phyloP scores from a whole-genome alignment of 148 eudicot genomes.

The Silene latifolia region DNA sequence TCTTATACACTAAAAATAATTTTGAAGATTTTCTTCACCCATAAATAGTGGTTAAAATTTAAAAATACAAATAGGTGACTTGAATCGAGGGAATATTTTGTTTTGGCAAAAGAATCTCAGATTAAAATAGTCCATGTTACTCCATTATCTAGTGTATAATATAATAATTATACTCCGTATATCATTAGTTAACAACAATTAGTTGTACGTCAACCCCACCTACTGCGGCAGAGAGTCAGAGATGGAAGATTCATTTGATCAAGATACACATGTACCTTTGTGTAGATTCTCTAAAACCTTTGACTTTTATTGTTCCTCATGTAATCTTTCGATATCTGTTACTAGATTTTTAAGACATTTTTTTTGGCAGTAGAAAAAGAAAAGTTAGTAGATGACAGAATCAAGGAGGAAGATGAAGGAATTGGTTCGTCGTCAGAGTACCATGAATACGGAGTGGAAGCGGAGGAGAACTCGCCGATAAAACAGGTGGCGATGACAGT shows the following conservation, averaged over 20 bases:
- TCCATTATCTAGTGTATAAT: too few species aligned
- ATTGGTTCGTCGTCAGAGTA: background rate
- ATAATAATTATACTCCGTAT: too few species aligned
- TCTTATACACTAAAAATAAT: too few species aligned
- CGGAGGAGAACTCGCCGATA: constrained; percentile 73
- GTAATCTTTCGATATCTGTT: background rate
- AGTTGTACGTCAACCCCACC: background rate
- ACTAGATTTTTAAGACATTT: background rate
- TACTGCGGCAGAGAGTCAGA: background rate
- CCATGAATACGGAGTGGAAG: background rate
- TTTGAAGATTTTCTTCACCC: too few species aligned
- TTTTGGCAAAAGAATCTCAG: too few species aligned
- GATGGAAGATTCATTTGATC: constrained; percentile 15
- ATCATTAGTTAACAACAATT: too few species aligned
- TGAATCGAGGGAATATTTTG: too few species aligned
- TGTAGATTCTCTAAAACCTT: background rate
- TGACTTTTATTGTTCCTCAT: too few species aligned
- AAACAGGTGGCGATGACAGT: constrained; percentile 89
- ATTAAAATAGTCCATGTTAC: too few species aligned
- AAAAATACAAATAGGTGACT: too few species aligned
- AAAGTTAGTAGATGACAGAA: background rate
- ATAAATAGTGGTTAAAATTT: too few species aligned
- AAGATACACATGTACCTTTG: background rate
- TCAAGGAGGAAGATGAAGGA: background rate
- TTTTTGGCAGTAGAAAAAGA: constrained; percentile 13